phyloP scores from a whole-genome alignment of 352 stramenopile species.

The Pythium rhizo-oryzae region DNA sequence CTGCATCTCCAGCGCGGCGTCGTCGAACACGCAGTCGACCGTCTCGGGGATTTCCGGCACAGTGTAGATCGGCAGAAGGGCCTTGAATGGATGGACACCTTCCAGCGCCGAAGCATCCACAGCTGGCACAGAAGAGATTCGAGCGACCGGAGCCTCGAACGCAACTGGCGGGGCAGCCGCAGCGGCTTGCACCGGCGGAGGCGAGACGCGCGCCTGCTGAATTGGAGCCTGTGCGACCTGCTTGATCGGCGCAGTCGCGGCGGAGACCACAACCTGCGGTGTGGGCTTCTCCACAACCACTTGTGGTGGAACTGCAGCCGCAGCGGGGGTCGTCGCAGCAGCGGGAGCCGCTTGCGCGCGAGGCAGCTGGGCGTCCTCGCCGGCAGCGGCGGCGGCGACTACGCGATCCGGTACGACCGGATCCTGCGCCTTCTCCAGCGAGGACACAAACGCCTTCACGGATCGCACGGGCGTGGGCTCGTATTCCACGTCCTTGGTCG shows the following conservation, averaged over 20 bases:
- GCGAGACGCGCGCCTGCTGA: background rate
- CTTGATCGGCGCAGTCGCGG: background rate
- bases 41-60: conserved; percentile 53
- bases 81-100: conserved; percentile 49
- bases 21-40: conserved; percentile 66
- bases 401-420: background rate
- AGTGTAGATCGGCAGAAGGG: conserved; percentile 49
- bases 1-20: conserved; percentile 63
- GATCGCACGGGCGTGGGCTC: conserved; percentile 21
- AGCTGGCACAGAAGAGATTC: background rate
- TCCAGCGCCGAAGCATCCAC: conserved; percentile 1
- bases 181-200: background rate
- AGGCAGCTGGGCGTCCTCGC: background rate
- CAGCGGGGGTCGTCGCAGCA: background rate
- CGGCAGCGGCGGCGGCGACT: background rate
- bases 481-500: background rate
- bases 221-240: background rate
- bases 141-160: background rate
- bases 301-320: too few species aligned
- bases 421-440: conserved; percentile 13
- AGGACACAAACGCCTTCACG: conserved; percentile 26
- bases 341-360: background rate
- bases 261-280: background rate
- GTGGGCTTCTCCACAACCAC: background rate
- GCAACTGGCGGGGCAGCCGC: background rate